Conservation (phyloP, 1,139 yeast species). For the Yamadazyma songkhlaensis region DNA sequence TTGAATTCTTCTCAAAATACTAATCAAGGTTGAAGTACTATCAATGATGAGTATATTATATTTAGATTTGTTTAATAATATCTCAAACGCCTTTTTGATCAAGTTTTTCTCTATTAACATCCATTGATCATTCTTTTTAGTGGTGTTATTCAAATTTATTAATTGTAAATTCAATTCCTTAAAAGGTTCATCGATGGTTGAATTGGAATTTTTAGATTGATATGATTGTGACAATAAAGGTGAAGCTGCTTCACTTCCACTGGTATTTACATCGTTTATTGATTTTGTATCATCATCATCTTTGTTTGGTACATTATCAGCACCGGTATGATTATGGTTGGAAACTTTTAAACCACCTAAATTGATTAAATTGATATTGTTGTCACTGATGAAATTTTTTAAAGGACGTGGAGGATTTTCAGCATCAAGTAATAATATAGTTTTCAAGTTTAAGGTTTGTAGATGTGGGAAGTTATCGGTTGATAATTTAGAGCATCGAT, state of each 20-base stretch:
- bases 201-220: slow-evolving; percentile 2
- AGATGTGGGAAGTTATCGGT: slow-evolving; percentile 63
- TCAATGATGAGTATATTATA: slow-evolving; percentile 77
- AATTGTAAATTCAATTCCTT: slow-evolving; percentile 15
- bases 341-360: slow-evolving; percentile 45
- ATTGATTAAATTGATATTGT: slow-evolving; percentile 43
- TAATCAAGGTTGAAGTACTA: slow-evolving; percentile 74
- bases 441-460: slow-evolving; percentile 57
- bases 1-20: slow-evolving; percentile 75
- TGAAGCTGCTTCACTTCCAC: slow-evolving; percentile 3
- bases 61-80: slow-evolving; percentile 59
- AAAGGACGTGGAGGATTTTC: slow-evolving; percentile 65
- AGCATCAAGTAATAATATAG: slow-evolving; percentile 63
- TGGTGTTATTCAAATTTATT: slow-evolving; percentile 12
- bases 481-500: slow-evolving; percentile 53
- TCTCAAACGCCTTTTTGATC: slow-evolving; percentile 54
- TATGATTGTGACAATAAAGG: slow-evolving; percentile 5
- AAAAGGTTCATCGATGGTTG: slow-evolving; percentile 1
- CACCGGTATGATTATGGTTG: slow-evolving; percentile 40
- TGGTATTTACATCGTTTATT: not conserved
- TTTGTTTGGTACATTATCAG: slow-evolving; percentile 16
- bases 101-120: slow-evolving; percentile 65
- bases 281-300: slow-evolving; percentile 14
- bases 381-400: slow-evolving; percentile 42
- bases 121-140: slow-evolving; percentile 54